Percentiles rank a stretch among this genome's conserved stretches.
Conservation (phyloP, 2,329 filamentous ascomycete genomes). For the Cladosporium oxysporum region DNA sequence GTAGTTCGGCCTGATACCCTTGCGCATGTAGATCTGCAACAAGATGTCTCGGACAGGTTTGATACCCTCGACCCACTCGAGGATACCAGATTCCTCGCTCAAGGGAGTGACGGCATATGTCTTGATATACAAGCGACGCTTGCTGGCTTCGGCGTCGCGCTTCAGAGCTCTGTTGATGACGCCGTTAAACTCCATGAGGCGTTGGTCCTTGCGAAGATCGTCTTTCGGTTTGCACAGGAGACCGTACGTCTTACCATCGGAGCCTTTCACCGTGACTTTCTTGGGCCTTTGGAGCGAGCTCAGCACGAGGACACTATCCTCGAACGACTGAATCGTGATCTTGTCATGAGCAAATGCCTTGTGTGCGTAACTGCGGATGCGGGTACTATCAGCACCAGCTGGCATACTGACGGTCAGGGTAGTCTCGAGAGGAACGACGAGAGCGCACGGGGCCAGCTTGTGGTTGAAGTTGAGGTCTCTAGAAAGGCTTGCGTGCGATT, state of each 20-base stretch:
- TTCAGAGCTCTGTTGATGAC: conserved; percentile 97
- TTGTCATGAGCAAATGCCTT: conserved; percentile 85
- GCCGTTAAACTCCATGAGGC: conserved; percentile 97
- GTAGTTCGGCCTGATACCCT: conserved; percentile 69
- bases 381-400: conserved; percentile 66
- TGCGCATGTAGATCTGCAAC: conserved; percentile 73
- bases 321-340: conserved; percentile 76
- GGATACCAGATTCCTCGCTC: conserved; percentile 95
- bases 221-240: conserved; percentile 97
- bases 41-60: conserved; percentile 93
- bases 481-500: conserved; percentile 71
- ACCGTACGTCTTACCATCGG: conserved; percentile 84
- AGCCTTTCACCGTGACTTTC: conserved; percentile 83
- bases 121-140: conserved; percentile 88
- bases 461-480: conserved; percentile 81
- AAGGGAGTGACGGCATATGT: conserved; percentile 96
- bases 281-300: conserved; percentile 90
- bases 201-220: conserved; percentile 94
- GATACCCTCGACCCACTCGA: conserved; percentile 97
- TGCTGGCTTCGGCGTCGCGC: conserved; percentile 84
- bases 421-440: conserved; percentile 87
- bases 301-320: conserved; percentile 86
- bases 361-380: conserved; percentile 61
- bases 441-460: conserved; percentile 74
- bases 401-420: conserved; percentile 83